Conservation (phyloP, 352 stramenopile genomes). For the Phytophthora melonis region DNA sequence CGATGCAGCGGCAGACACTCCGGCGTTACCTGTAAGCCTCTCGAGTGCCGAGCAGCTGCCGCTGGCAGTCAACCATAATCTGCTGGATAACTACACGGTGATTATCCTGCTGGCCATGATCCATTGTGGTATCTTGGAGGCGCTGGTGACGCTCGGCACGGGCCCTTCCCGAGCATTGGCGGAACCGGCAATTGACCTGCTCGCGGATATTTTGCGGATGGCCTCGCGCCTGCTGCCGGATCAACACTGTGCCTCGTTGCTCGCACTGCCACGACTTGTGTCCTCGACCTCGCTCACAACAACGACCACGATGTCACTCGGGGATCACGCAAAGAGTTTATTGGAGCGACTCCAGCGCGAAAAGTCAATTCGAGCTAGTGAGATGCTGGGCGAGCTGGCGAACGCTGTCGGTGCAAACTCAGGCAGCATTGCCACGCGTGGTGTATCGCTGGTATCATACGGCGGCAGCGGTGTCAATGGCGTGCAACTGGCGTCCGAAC, state of each 20-base stretch:
- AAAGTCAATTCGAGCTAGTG: slow-evolving; percentile 86
- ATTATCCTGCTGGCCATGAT: slow-evolving; percentile 89
- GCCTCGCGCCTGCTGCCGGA: slow-evolving; percentile 84
- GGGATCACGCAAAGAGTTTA: slow-evolving; percentile 76
- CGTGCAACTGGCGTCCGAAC: slow-evolving; percentile 87
- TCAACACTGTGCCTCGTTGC: slow-evolving; percentile 82
- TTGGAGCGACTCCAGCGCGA: slow-evolving; percentile 82
- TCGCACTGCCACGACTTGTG: slow-evolving; percentile 82
- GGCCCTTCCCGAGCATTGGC: slow-evolving; percentile 76
- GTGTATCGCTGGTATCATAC: slow-evolving; percentile 86
- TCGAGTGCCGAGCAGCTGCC: slow-evolving; percentile 75
- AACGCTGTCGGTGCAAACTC: slow-evolving; percentile 83
- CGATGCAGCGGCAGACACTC: slow-evolving; percentile 48
- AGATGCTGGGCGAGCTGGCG: slow-evolving; percentile 87
- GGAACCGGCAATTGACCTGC: slow-evolving; percentile 85
- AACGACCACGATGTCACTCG: slow-evolving; percentile 73
- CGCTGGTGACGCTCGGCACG: slow-evolving; percentile 84
- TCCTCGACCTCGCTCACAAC: slow-evolving; percentile 82
- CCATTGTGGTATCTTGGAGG: slow-evolving; percentile 86
- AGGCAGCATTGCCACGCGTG: slow-evolving; percentile 68
- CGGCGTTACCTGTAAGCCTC: slow-evolving; percentile 74
- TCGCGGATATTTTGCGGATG: slow-evolving; percentile 88
- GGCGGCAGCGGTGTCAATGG: slow-evolving; percentile 84
- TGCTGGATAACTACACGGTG: slow-evolving; percentile 91
- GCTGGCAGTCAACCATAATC: slow-evolving; percentile 73